A percentile compares a stretch with the other conserved stretches of the same genome.
Evolutionary conservation across 441 rosid genomes (phyloP).

Genomic region (Hura crepitans): DNA sequence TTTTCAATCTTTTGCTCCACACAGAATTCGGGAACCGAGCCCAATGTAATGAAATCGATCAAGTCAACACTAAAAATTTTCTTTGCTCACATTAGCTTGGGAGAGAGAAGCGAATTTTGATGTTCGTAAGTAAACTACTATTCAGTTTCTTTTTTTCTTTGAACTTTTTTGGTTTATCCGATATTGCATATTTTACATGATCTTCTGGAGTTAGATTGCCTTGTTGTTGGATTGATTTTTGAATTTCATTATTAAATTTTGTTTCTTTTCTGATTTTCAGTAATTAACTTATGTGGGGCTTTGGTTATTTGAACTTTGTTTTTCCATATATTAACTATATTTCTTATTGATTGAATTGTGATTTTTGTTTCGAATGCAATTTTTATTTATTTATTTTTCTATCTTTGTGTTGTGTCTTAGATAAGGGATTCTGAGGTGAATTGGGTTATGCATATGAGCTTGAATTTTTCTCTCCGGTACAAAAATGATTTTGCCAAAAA

Average conservation of each 20-base stretch:
- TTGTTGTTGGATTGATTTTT: not conserved
- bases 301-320: not conserved
- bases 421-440: slow-evolving; percentile 12
- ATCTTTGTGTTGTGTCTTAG: not conserved
- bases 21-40: not conserved
- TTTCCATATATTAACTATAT: not conserved
- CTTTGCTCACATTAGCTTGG: not conserved
- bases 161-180: not conserved
- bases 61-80: not conserved
- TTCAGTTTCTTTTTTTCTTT: not conserved
- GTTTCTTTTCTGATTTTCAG: not conserved
- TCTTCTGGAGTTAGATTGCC: not conserved
- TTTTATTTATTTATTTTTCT: not conserved
- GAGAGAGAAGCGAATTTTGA: slow-evolving; percentile 13
- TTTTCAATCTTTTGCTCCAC: not conserved
- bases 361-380: not conserved
- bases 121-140: not conserved
- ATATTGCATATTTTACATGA: not conserved
- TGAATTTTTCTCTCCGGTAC: slow-evolving; percentile 14
- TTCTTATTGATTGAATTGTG: not conserved
- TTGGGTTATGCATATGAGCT: slow-evolving; percentile 18
- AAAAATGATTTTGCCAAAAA: slow-evolving; percentile 36
- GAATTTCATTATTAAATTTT: not conserved
- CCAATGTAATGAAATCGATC: not conserved
- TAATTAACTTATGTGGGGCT: not conserved